A percentile compares a stretch with the other conserved stretches of the same genome.
Evolutionary conservation across 2,329 filamentous ascomycete genomes (phyloP).

Genomic region (Sclerotinia spermophila): DNA sequence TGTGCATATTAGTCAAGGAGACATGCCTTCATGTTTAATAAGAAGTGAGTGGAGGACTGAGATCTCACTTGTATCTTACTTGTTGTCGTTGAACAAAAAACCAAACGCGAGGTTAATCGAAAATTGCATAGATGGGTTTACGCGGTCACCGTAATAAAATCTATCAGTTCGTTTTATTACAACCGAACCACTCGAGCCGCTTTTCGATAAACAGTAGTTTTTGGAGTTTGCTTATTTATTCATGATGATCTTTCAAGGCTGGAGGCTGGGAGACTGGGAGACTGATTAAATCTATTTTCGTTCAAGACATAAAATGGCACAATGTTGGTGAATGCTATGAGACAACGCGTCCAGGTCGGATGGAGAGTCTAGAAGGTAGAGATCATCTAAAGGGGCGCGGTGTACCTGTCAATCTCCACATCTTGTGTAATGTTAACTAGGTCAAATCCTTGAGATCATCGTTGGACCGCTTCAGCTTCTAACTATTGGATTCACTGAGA

Average conservation of each 20-base stretch:
- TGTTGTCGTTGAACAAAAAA: background rate
- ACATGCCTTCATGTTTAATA: background rate
- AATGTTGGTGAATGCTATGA: background rate
- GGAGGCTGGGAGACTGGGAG: no score
- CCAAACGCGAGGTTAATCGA: background rate
- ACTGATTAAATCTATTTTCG: background rate
- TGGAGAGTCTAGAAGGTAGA: background rate
- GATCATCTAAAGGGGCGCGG: background rate
- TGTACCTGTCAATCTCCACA: background rate
- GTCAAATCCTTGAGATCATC: background rate
- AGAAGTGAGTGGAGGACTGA: background rate
- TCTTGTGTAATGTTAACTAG: background rate
- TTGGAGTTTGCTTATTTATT: background rate
- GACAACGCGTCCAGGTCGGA: background rate
- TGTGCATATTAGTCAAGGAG: background rate
- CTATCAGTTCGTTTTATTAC: background rate
- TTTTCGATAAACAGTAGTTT: background rate
- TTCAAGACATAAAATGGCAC: background rate
- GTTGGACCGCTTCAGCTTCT: background rate
- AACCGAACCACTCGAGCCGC: background rate
- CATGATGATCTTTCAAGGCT: background rate
- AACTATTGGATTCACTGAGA: background rate
- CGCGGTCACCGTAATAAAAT: background rate
- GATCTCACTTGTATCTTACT: background rate
- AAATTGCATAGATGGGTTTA: background rate